Conservation (phyloP, 345 rosid species). For the Eucalyptus pauciflora region DNA sequence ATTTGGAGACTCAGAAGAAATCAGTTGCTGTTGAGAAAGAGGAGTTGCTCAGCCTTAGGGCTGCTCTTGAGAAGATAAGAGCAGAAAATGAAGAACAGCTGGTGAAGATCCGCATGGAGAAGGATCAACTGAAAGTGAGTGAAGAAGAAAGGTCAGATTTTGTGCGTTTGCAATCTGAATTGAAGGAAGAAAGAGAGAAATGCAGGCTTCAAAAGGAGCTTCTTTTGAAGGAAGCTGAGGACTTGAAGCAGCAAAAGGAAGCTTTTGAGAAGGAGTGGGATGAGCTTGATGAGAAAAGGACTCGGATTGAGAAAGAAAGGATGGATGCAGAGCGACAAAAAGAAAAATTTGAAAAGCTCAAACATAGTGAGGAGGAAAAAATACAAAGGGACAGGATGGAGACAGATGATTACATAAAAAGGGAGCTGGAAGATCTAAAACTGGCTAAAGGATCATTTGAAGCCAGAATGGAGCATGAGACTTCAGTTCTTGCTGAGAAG, state of each 20-base stretch:
- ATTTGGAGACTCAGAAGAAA: constrained; percentile 47
- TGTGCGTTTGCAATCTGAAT: constrained; percentile 61
- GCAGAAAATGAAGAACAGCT: constrained; percentile 54
- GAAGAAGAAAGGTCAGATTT: constrained; percentile 77
- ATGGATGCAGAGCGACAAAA: constrained; percentile 33
- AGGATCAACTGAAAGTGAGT: constrained; percentile 44
- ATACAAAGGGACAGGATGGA: constrained; percentile 51
- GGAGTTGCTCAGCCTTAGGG: constrained; percentile 32
- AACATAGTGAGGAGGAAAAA: constrained; percentile 56
- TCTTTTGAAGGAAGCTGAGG: constrained; percentile 78
- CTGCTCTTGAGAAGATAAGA: constrained; percentile 58
- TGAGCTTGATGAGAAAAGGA: constrained; percentile 71
- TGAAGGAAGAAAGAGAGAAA: constrained; percentile 68
- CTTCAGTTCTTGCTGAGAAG: constrained; percentile 33
- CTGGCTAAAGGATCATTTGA: constrained; percentile 58
- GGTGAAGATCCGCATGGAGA: constrained; percentile 47
- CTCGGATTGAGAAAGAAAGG: constrained; percentile 39
- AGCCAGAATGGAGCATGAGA: constrained; percentile 74
- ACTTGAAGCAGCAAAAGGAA: constrained; percentile 74
- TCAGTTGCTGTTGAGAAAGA: constrained; percentile 45
- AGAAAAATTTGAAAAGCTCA: constrained; percentile 59
- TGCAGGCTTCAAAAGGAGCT: constrained; percentile 65
- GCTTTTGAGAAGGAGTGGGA: constrained; percentile 96
- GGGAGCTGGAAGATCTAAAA: constrained; percentile 61
- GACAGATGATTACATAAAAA: constrained; percentile 30